Evolutionary conservation across 805 yeast genomes (phyloP).

Genomic region (Wickerhamiella domercqiae): DNA sequence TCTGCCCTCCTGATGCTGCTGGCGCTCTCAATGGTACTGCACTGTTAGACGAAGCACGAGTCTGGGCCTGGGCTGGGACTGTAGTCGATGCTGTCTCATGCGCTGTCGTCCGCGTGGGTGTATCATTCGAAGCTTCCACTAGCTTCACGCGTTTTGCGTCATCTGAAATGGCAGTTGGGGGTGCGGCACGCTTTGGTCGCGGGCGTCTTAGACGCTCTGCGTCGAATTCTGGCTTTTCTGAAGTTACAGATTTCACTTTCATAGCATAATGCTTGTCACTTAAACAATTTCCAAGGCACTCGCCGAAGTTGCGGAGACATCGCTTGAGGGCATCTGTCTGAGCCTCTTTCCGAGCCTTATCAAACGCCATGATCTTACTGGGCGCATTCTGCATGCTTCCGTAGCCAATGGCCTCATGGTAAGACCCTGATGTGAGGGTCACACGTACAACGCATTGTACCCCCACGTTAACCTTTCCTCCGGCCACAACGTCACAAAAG

Average conservation of each 20-base stretch:
- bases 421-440: constrained; percentile 57
- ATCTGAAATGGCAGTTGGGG: not conserved
- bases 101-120: too few species aligned
- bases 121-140: too few species aligned
- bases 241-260: constrained; percentile 31
- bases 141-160: not conserved
- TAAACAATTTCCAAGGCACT: constrained; percentile 43
- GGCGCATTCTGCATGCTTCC: constrained; percentile 43
- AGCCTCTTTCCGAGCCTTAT: constrained; percentile 67
- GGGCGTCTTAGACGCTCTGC: constrained; percentile 16
- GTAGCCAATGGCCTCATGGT: constrained; percentile 52
- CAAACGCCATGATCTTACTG: constrained; percentile 39
- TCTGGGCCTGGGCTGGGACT: too few species aligned
- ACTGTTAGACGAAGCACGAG: too few species aligned
- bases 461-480: constrained; percentile 16
- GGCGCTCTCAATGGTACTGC: not conserved
- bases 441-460: constrained; percentile 37
- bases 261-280: constrained; percentile 26
- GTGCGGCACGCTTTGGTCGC: not conserved
- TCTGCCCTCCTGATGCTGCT: not conserved
- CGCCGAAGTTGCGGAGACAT: constrained; percentile 67
- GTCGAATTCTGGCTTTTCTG: constrained; percentile 11
- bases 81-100: too few species aligned
- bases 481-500: constrained; percentile 23
- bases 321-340: constrained; percentile 66